phyloP scores from a whole-genome alignment of 352 stramenopile genomes.

The Globisporangium rhizosaccharum region DNA sequence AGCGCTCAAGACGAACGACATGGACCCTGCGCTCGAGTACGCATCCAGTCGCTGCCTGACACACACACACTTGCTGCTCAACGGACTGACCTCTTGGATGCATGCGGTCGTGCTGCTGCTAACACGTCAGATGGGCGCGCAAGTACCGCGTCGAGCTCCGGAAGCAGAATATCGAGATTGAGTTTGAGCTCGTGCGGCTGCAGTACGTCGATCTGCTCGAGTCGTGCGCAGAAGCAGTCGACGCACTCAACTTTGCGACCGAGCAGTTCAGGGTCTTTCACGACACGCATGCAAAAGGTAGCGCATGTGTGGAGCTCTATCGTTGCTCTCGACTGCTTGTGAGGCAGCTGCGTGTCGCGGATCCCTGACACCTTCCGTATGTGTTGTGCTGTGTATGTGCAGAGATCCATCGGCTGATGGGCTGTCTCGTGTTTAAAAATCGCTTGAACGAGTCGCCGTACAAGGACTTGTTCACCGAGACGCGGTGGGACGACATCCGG shows the following conservation, averaged over 20 bases:
- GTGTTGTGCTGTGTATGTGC: background rate
- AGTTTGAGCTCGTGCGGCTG: constrained; percentile 80
- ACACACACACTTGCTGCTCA: too few relatives aligned
- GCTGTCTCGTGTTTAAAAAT: constrained; percentile 73
- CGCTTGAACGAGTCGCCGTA: constrained; percentile 73
- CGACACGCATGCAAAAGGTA: constrained; percentile 44
- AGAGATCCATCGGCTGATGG: constrained; percentile 80
- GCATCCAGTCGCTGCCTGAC: constrained; percentile 7
- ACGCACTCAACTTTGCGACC: constrained; percentile 61
- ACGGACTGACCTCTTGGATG: background rate
- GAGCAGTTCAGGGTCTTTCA: constrained; percentile 63
- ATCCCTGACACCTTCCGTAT: background rate
- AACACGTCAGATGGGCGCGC: constrained; percentile 44
- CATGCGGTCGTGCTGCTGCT: constrained; percentile 2
- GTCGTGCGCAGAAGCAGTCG: constrained; percentile 55
- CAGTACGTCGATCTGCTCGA: constrained; percentile 79
- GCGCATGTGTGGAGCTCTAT: constrained; percentile 3
- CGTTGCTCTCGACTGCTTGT: background rate
- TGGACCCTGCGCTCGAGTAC: constrained; percentile 62
- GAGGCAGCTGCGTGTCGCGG: background rate
- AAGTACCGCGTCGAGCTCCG: constrained; percentile 46
- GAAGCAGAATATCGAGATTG: constrained; percentile 55
- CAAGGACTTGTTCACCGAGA: constrained; percentile 60
- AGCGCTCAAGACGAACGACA: constrained; percentile 56
- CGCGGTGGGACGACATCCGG: constrained; percentile 69